A percentile compares a stretch with the other conserved stretches of the same genome.
Evolutionary conservation across 352 stramenopile species (phyloP).

Genomic region (Globisporangium irregulare): DNA sequence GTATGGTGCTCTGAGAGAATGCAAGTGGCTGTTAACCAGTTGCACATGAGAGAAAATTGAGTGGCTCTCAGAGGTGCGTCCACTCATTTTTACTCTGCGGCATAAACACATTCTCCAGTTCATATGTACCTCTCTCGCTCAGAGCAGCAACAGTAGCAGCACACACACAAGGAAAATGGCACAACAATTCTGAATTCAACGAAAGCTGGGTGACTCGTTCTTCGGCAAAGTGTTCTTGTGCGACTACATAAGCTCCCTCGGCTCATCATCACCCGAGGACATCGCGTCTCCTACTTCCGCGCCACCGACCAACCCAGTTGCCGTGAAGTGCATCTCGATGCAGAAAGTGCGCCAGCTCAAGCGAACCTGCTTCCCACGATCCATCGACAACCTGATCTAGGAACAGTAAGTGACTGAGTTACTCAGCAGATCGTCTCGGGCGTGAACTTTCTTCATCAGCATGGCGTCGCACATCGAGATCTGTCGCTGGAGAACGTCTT

Average conservation of each 20-base stretch:
- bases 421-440: constrained; percentile 6
- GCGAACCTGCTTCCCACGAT: background rate
- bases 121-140: background rate
- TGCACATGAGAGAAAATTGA: too few species aligned
- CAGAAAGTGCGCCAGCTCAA: constrained; percentile 1
- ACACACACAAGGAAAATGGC: background rate
- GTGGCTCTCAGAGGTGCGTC: background rate
- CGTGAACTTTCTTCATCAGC: constrained; percentile 13
- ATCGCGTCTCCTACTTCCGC: background rate
- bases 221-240: constrained; percentile 1
- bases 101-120: background rate
- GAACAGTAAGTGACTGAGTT: constrained; percentile 1
- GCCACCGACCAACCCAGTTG: background rate
- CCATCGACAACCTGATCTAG: background rate
- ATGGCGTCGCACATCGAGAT: constrained; percentile 43
- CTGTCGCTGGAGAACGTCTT: constrained; percentile 64
- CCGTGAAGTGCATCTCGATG: background rate
- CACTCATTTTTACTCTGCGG: background rate
- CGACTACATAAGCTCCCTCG: background rate
- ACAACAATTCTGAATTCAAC: background rate
- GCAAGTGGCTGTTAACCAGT: background rate
- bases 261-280: background rate
- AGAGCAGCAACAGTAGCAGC: background rate
- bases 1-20: background rate
- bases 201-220: background rate